Base-by-base conservation (phyloP, 352 stramenopile species). In the Phytopythium cucurbitacearum region DNA sequence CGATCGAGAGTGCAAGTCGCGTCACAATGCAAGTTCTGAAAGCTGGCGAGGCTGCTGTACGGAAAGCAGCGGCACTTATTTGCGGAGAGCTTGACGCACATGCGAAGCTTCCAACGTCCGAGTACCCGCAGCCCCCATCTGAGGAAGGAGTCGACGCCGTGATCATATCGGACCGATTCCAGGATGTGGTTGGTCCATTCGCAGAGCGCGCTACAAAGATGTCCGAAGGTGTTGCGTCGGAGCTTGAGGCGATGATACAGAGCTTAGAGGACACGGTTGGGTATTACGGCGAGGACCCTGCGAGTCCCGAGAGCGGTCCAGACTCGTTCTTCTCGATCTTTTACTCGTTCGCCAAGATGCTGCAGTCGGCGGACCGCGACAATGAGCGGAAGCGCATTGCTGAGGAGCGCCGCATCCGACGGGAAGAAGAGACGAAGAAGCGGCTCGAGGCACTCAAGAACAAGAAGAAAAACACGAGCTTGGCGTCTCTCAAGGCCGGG, bases 251-350 rank as follows among this genome's bases (percentile, higher is more conserved):
- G 28, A 87, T 85, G 76, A 78, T 73, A 42, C 74, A 82, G 53
- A 63, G 56, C 38, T 94, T 91, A 51, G 66, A 87, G 40, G 65
- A 88, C 45, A 89, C 75, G 5, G 80, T 78, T 4, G 65, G 58
- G 33, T 94, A 79, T 48, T 91, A 88, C 44, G 79, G 83, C 15
- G 83, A 94, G 69, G 80, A 93, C 51, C 73, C 80, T 0, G 62
- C 77, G 38, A 89, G 69, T n/a, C 69, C 73, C 2, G 80, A 91
- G 40, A 82, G 70, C 42, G 80, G 80, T 2, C 83, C 83, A 0
- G 80, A 94, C 38, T 63, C 75, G 10, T 94, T 94, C 53, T 94
- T 94, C 56, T 91, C 80, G 13, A 89, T 94, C 48, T 91, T 94
- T 32, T 87, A 89, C 45, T 91, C 80, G 51, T 91, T 91, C 56